These are phyloP conservation scores for Phenoliferia sp. DNA, from an alignment of 1,284 basidiomycete species.

Conservation along the genomic window DNA sequence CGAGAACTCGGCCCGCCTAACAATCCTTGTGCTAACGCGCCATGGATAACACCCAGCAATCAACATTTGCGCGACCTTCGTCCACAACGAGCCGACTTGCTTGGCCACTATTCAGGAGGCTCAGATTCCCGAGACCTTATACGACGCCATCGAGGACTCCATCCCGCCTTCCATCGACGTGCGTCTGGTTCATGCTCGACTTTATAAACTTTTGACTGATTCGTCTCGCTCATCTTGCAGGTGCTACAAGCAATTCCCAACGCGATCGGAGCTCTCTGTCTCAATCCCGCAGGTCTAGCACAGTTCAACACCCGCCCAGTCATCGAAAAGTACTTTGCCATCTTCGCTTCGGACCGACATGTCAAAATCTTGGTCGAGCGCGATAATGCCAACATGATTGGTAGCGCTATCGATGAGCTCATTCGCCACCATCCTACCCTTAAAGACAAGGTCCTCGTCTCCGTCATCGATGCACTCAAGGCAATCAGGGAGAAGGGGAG, in stretches of 20 bases:
- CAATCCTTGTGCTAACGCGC: background rate
- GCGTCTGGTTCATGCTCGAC: conserved; percentile 20
- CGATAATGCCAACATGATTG: conserved; percentile 84
- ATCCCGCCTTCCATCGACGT: conserved; percentile 86
- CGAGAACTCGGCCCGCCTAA: background rate
- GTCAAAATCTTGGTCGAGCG: conserved; percentile 85
- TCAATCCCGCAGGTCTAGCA: conserved; percentile 84
- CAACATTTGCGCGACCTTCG: conserved; percentile 95
- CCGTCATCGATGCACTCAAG: conserved; percentile 63
- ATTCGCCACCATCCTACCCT: conserved; percentile 91
- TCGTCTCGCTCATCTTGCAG: conserved; percentile 44
- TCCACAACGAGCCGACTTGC: conserved; percentile 98
- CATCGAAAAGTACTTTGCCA: conserved; percentile 75
- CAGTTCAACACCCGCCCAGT: conserved; percentile 70
- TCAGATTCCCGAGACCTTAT: conserved; percentile 83
- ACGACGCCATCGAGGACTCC: conserved; percentile 73
- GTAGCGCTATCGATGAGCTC: conserved; percentile 88
- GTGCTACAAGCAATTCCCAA: conserved; percentile 89
- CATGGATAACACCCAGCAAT: conserved; percentile 59
- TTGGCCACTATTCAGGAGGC: conserved; percentile 87
- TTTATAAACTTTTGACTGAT: conserved; percentile 9
- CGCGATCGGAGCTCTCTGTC: conserved; percentile 91
- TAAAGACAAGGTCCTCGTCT: conserved; percentile 71
- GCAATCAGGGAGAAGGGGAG: conserved; percentile 69
- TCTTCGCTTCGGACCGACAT: conserved; percentile 80